phyloP scores from a whole-genome alignment of 225 moss, liverwort and hornwort species.

The Bryoerythrophyllum caledonicum region DNA sequence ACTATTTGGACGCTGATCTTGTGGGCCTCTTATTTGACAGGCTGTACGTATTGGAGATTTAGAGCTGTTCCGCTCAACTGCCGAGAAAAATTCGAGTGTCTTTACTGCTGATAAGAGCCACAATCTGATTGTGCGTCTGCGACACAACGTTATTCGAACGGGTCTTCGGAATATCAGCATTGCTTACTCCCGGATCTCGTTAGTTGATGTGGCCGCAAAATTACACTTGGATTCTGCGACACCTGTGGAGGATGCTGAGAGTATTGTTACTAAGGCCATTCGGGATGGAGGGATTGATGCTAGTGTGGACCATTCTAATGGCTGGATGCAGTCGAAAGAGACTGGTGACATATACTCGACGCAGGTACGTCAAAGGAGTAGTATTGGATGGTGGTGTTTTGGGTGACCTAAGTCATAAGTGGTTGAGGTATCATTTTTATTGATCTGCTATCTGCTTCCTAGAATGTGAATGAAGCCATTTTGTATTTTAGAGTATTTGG shows the following conservation, averaged over 20 bases:
- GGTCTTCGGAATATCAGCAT: constrained; percentile 90
- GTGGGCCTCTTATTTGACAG: constrained; percentile 28
- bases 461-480: constrained; percentile 3
- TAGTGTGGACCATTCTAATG: constrained; percentile 76
- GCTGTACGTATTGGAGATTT: constrained; percentile 91
- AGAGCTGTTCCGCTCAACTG: constrained; percentile 75
- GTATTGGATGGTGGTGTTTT: background rate
- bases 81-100: constrained; percentile 61
- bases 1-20: constrained; percentile 7
- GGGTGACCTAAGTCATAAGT: background rate
- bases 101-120: constrained; percentile 83
- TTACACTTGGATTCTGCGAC: constrained; percentile 76
- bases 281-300: constrained; percentile 92
- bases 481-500: background rate
- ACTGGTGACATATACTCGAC: constrained; percentile 89
- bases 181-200: constrained; percentile 84
- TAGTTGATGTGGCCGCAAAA: constrained; percentile 77
- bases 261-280: constrained; percentile 87
- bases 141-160: constrained; percentile 92
- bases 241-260: constrained; percentile 86
- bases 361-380: constrained; percentile 36
- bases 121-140: constrained; percentile 81
- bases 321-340: constrained; percentile 94
- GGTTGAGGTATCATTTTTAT: background rate
- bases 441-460: background rate